Conservation (phyloP, 1,284 basidiomycete species). For the Trichosporon faecale region DNA sequence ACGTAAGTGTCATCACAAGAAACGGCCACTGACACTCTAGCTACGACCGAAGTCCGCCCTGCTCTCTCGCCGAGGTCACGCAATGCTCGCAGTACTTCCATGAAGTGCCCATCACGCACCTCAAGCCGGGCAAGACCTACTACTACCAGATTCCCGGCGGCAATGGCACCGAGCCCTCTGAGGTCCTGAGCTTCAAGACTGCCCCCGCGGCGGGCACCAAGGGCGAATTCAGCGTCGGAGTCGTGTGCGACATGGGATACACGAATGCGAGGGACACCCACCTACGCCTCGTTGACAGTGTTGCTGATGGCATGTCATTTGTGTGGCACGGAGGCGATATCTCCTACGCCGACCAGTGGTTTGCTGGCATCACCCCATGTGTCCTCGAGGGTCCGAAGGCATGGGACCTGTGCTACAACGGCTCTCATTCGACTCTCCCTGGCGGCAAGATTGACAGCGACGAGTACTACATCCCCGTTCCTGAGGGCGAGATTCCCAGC, state of each 20-base stretch:
- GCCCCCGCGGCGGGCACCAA: slow-evolving; percentile 25
- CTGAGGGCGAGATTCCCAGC: slow-evolving; percentile 31
- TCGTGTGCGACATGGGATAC: slow-evolving; percentile 49
- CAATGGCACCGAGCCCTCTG: slow-evolving; percentile 34
- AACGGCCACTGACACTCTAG: slow-evolving; percentile 8
- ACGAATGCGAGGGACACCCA: slow-evolving; percentile 45
- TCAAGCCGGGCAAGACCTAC: slow-evolving; percentile 28
- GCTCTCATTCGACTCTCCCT: slow-evolving; percentile 20
- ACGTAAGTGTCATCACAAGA: slow-evolving; percentile 19
- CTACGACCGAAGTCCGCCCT: slow-evolving; percentile 37
- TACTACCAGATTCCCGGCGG: slow-evolving; percentile 40
- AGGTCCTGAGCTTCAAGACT: slow-evolving; percentile 31
- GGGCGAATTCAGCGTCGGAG: slow-evolving; percentile 33
- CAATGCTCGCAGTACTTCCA: slow-evolving; percentile 40
- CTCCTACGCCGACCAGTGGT: slow-evolving; percentile 49
- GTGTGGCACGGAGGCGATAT: slow-evolving; percentile 47
- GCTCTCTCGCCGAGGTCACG: slow-evolving; percentile 30
- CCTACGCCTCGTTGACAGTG: slow-evolving; percentile 29
- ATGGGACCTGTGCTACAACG: slow-evolving; percentile 37
- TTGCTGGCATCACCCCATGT: slow-evolving; percentile 29
- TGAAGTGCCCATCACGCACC: slow-evolving; percentile 28
- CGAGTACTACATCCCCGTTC: slow-evolving; percentile 31
- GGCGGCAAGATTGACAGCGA: slow-evolving; percentile 22
- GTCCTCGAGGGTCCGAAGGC: not conserved
- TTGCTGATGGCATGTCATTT: slow-evolving; percentile 33